Percentiles rank a stretch among this genome's conserved stretches.
These are phyloP conservation scores for Astraeus odoratus DNA, from an alignment of 768 basidiomycete species.

Conservation along the genomic window DNA sequence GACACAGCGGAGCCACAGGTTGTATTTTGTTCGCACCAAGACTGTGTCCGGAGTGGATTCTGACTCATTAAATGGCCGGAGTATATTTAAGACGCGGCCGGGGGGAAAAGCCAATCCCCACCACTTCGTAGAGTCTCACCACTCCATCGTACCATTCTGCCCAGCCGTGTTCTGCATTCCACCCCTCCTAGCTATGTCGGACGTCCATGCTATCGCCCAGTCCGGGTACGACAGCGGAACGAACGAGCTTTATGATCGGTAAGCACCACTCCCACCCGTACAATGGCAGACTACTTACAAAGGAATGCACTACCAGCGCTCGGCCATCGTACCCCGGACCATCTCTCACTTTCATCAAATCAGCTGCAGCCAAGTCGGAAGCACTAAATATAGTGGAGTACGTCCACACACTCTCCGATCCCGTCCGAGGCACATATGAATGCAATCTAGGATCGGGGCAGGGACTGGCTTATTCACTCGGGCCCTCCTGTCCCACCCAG, in stretches of 20 bases:
- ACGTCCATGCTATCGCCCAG: slow-evolving; percentile 62
- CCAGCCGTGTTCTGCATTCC: too few relatives aligned
- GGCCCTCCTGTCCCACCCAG: slow-evolving; percentile 60
- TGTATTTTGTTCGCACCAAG: too few relatives aligned
- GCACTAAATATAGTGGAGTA: slow-evolving; percentile 68
- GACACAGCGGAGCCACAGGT: too few relatives aligned
- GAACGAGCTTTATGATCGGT: slow-evolving; percentile 79
- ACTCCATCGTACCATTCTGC: too few relatives aligned
- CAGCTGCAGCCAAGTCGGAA: slow-evolving; percentile 30
- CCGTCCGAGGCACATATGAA: slow-evolving; percentile 1
- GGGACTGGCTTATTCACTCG: slow-evolving; percentile 91
- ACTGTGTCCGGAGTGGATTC: too few relatives aligned
- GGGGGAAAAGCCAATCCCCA: too few relatives aligned
- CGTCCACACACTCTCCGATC: slow-evolving; percentile 15
- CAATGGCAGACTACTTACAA: not conserved
- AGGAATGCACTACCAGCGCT: slow-evolving; percentile 35
- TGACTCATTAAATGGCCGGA: too few relatives aligned
- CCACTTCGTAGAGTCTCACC: too few relatives aligned
- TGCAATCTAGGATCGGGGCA: slow-evolving; percentile 55
- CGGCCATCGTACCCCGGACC: slow-evolving; percentile 76
- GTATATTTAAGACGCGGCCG: too few relatives aligned
- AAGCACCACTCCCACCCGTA: slow-evolving; percentile 2
- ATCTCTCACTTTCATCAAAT: slow-evolving; percentile 56
- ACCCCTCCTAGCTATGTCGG: too few relatives aligned
- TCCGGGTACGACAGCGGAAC: slow-evolving; percentile 73